A percentile compares a stretch with the other conserved stretches of the same genome.
Evolutionary conservation across 306 rosid species (phyloP).

Genomic region (Myrica gale): DNA sequence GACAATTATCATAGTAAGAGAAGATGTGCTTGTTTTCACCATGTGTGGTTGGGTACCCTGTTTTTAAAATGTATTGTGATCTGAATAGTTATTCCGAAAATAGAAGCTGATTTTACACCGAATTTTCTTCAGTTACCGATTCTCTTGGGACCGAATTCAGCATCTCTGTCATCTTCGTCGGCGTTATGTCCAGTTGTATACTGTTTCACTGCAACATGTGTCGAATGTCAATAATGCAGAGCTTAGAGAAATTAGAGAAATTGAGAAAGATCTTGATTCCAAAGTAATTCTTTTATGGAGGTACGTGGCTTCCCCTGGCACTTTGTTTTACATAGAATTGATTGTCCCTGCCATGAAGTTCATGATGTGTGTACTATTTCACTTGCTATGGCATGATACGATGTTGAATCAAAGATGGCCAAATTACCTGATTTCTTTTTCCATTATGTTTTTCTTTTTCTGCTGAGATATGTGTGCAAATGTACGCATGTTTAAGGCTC

Average conservation of each 20-base stretch:
- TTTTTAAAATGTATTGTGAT: constrained; percentile 7
- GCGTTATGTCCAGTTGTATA: constrained; percentile 78
- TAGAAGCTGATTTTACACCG: constrained; percentile 36
- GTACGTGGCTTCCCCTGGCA: constrained; percentile 37
- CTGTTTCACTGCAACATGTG: constrained; percentile 62
- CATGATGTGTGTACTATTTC: neutral
- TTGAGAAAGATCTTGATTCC: constrained; percentile 88
- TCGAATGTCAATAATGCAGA: constrained; percentile 43
- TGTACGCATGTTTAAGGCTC: neutral
- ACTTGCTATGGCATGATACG: constrained; percentile 9
- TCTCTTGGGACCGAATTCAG: constrained; percentile 89
- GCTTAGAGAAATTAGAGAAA: constrained; percentile 85
- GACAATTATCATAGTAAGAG: neutral
- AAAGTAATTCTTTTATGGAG: constrained; percentile 98
- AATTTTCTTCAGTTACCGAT: constrained; percentile 64
- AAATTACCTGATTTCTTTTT: neutral
- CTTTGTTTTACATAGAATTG: constrained; percentile 15
- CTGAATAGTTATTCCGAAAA: constrained; percentile 15
- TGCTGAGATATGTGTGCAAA: neutral
- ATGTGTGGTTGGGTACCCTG: constrained; percentile 4
- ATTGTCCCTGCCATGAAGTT: constrained; percentile 12
- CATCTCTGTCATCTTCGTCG: constrained; percentile 91
- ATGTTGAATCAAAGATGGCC: neutral
- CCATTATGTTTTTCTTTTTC: neutral
- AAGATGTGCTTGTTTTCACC: constrained; percentile 13